phyloP scores from a whole-genome alignment of 108 stramenopile genomes.

The Mediolabrus comicus region DNA sequence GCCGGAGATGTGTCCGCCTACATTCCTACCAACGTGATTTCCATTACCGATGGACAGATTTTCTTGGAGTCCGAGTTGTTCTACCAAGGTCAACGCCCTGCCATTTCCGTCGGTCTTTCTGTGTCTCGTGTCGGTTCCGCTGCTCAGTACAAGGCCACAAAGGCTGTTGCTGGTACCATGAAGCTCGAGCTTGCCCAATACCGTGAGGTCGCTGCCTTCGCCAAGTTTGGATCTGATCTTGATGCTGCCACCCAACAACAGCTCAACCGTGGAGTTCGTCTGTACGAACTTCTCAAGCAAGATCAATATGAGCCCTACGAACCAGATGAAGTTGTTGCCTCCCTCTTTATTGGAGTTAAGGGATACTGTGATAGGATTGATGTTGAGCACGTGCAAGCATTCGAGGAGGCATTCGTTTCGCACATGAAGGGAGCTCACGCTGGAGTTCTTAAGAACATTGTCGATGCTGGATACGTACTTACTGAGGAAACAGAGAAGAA shows the following conservation, averaged over 20 bases:
- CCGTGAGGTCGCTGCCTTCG: slow-evolving; percentile 99
- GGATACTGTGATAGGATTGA: slow-evolving; percentile 99
- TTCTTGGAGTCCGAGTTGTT: slow-evolving; percentile 99
- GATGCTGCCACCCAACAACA: slow-evolving; percentile 99
- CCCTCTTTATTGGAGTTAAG: slow-evolving; percentile 98
- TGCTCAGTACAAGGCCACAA: slow-evolving; percentile 99
- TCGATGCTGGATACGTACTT: slow-evolving; percentile 86
- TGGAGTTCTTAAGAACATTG: slow-evolving; percentile 85
- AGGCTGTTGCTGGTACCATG: slow-evolving; percentile 99
- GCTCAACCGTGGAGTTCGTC: slow-evolving; percentile 99
- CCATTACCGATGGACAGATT: slow-evolving; percentile 99
- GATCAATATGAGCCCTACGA: slow-evolving; percentile 98
- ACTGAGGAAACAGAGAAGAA: slow-evolving; percentile 75
- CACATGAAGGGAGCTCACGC: slow-evolving; percentile 95
- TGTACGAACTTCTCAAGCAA: slow-evolving; percentile 99
- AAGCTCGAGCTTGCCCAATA: slow-evolving; percentile 99
- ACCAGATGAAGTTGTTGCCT: slow-evolving; percentile 97
- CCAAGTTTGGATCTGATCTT: slow-evolving; percentile 99
- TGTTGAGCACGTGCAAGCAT: slow-evolving; percentile 95
- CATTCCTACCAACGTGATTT: slow-evolving; percentile 99
- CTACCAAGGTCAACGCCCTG: slow-evolving; percentile 99
- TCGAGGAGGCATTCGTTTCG: slow-evolving; percentile 92
- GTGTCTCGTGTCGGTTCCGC: slow-evolving; percentile 99
- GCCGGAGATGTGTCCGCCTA: slow-evolving; percentile 99
- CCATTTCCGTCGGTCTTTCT: slow-evolving; percentile 98